Percentiles rank a stretch among this genome's conserved stretches.
phyloP scores from a whole-genome alignment of 208 protist genomes.

The Acanthamoeba divionensis region DNA sequence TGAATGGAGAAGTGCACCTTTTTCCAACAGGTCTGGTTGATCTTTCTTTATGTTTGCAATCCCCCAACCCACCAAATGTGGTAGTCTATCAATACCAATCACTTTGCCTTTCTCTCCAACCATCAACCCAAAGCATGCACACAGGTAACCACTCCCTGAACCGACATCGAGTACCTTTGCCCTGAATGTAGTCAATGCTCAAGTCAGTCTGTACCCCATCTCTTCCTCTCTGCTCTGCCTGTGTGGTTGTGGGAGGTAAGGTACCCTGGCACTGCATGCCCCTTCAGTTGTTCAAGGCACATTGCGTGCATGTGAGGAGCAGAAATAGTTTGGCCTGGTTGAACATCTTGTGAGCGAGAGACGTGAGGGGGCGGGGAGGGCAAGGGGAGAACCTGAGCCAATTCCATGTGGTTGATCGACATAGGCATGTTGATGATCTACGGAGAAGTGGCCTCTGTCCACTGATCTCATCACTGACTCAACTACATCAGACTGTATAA shows the following conservation, averaged over 20 bases:
- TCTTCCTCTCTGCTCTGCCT: too few relatives aligned
- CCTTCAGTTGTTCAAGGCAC: constrained; percentile 60
- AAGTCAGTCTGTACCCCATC: too few relatives aligned
- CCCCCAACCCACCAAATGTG: constrained; percentile 58
- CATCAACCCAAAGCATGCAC: constrained; percentile 61
- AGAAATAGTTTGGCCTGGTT: constrained; percentile 68
- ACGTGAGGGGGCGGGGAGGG: not conserved
- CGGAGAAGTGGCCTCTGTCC: not conserved
- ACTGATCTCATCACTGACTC: constrained; percentile 3
- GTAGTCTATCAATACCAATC: constrained; percentile 49
- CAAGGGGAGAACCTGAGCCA: not conserved
- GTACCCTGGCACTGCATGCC: constrained; percentile 45
- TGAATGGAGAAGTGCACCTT: too few relatives aligned
- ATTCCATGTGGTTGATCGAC: constrained; percentile 15
- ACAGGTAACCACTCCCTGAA: constrained; percentile 69
- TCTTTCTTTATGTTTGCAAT: constrained; percentile 57
- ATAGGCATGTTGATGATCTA: constrained; percentile 33
- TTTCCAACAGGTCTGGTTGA: constrained; percentile 55
- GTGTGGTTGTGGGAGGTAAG: not conserved
- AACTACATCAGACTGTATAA: not conserved
- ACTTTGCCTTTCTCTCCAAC: constrained; percentile 57
- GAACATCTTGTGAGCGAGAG: not conserved
- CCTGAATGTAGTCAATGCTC: not conserved
- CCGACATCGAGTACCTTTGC: constrained; percentile 70
- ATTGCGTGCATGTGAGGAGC: constrained; percentile 80